Evolutionary conservation across 371 early-diverging fungal genomes (phyloP).

Genomic region (Mucor racemosus): DNA sequence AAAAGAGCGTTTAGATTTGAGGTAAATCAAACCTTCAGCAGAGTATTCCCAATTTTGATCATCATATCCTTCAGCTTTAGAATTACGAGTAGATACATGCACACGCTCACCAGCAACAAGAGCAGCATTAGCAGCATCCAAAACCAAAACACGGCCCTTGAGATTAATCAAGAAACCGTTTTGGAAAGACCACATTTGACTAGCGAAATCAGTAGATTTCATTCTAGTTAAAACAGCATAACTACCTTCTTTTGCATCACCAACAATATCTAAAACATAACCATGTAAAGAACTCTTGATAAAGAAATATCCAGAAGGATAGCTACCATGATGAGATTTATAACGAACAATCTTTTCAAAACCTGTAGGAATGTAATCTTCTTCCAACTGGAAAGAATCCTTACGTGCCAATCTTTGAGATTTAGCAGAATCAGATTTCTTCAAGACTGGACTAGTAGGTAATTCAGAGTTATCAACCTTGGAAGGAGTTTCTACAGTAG

Average conservation of each 20-base stretch:
- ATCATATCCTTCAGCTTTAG: constrained; percentile 23
- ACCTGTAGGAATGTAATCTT: constrained; percentile 45
- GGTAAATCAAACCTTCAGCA: constrained; percentile 35
- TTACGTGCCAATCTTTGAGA: constrained; percentile 20
- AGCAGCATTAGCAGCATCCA: constrained; percentile 36
- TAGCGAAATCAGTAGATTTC: constrained; percentile 42
- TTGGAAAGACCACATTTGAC: constrained; percentile 59
- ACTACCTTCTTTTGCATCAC: constrained; percentile 29
- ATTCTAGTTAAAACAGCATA: constrained; percentile 36
- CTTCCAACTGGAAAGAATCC: constrained; percentile 34
- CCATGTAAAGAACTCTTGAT: constrained; percentile 53
- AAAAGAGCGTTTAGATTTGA: constrained; percentile 35
- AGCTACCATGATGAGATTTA: constrained; percentile 36
- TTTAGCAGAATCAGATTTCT: constrained; percentile 24
- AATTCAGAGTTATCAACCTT: background rate
- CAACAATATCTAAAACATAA: constrained; percentile 43
- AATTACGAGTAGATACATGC: constrained; percentile 28
- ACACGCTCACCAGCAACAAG: constrained; percentile 36
- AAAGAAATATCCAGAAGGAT: constrained; percentile 49
- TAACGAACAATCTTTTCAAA: constrained; percentile 47
- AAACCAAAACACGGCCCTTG: constrained; percentile 39
- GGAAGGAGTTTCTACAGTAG: constrained; percentile 14
- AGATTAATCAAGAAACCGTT: constrained; percentile 56
- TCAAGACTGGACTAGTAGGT: background rate
- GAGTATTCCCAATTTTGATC: constrained; percentile 46